Base-by-base conservation (phyloP, 2,329 filamentous ascomycete species). In the Talaromyces amestolkiae region DNA sequence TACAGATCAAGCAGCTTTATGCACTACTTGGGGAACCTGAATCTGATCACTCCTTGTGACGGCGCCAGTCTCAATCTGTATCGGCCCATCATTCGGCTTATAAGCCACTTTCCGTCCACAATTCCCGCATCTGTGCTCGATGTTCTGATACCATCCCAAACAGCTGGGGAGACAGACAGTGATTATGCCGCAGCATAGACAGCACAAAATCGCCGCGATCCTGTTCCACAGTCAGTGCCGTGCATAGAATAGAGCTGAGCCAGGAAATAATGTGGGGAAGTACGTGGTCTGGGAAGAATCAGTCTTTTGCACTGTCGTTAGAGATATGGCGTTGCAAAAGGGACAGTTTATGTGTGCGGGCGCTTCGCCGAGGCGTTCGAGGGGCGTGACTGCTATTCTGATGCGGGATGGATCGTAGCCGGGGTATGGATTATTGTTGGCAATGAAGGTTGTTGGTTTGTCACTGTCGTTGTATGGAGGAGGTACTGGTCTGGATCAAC, bases 121-220 rank as follows among this genome's bases (percentile, higher is more conserved):
- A 37, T 54, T 54, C 11, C 51, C 51, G 51, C 51, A 54, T 54
- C 9, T 54, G n/a, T 54, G 51, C 51, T 54, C 51, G n/a, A 54
- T 6, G n/a, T 54, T 54, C 51, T 54, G 51, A 13, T 19, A 54
- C 51, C 31, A 37, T 33, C 51, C 31, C 31, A 54, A 7, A 31
- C 8, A 47, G 45, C 15, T 11, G 22, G 54, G 35, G 2, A 59
- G 33, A 10, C 33, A 41, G 17, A 43, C n/a, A 3, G 27, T 19
- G 17, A 54, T 19, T 15, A 54, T 54, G 49, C 27, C 27, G 27
- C 49, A 54, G 17, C 27, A 54, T 35, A 54, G 10, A 17, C 49
- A 54, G 49, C 49, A 54, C 3, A 54, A 9, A n/a, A 54, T 31
- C 17, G 49, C 27, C n/a, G 49, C 27, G 6, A 54, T 8, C 3